phyloP scores from a whole-genome alignment of 2,329 filamentous ascomycete genomes.

The Cladosporium sp. region DNA sequence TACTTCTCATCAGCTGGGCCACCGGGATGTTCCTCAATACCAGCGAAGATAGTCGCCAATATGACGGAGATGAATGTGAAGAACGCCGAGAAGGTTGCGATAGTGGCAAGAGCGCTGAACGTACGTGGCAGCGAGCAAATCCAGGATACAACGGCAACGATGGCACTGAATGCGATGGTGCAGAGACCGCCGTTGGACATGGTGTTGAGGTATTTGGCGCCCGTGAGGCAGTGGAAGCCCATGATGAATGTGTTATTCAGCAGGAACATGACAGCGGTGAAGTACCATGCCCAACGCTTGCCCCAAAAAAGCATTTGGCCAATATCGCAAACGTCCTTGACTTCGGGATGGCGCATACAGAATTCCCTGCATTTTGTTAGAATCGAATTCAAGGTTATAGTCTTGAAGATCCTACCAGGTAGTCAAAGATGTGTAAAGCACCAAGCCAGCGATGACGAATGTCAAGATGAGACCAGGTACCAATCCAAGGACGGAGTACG shows the following conservation, averaged over 20 bases:
- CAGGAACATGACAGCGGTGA: conserved; percentile 81
- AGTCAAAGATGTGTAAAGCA: conserved; percentile 77
- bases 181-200: conserved; percentile 70
- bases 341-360: conserved; percentile 84
- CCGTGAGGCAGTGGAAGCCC: conserved; percentile 79
- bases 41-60: conserved; percentile 79
- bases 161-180: conserved; percentile 75
- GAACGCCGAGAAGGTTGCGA: conserved; percentile 75
- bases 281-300: conserved; percentile 68
- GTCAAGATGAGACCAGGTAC: conserved; percentile 86
- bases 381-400: background rate
- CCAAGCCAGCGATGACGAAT: conserved; percentile 70
- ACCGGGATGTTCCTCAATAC: conserved; percentile 70
- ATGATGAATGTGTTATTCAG: conserved; percentile 91
- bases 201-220: conserved; percentile 86
- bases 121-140: conserved; percentile 80
- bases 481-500: conserved; percentile 82
- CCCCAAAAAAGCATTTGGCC: conserved; percentile 94
- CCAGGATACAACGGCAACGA: conserved; percentile 74
- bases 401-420: conserved; percentile 53
- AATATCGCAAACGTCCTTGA: conserved; percentile 90
- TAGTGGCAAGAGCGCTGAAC: conserved; percentile 74
- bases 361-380: conserved; percentile 69
- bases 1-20: conserved; percentile 62
- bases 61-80: conserved; percentile 91